These are phyloP conservation scores for Annulohypoxylon bovei DNA, from an alignment of 495 filamentous ascomycete genomes.

Conservation along the genomic window DNA sequence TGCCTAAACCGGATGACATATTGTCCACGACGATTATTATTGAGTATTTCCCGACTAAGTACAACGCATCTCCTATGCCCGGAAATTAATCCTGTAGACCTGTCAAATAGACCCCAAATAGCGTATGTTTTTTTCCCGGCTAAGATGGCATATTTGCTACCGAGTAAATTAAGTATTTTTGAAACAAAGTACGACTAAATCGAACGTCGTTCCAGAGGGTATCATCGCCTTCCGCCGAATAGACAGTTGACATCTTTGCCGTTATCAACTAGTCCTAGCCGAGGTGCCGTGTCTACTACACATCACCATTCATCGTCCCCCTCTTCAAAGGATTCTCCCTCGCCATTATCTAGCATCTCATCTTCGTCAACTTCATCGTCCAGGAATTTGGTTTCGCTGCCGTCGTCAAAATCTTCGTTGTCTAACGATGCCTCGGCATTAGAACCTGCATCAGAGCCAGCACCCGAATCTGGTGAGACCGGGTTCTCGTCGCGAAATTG, in stretches of 20 bases:
- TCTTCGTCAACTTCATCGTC: constrained; percentile 43
- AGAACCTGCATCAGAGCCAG: constrained; percentile 17
- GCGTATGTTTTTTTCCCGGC: not conserved
- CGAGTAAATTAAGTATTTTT: not conserved
- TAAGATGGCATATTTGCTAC: not conserved
- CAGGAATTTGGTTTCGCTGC: constrained; percentile 26
- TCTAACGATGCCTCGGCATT: constrained; percentile 14
- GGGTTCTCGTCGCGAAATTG: constrained; percentile 42
- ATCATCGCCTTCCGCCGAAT: not conserved
- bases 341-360: constrained; percentile 13
- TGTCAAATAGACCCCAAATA: not conserved
- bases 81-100: not conserved
- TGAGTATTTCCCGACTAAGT: not conserved
- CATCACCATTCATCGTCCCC: constrained; percentile 37
- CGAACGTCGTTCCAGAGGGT: not conserved
- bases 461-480: constrained; percentile 24
- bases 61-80: not conserved
- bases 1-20: not conserved
- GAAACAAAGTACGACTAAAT: not conserved
- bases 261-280: not conserved
- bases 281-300: not conserved
- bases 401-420: constrained; percentile 19
- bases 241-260: not conserved
- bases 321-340: constrained; percentile 2
- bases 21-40: not conserved